These are phyloP conservation scores for Ophiocordyceps camponoti-floridani DNA, from an alignment of 2,329 filamentous ascomycete species.

Conservation along the genomic window DNA sequence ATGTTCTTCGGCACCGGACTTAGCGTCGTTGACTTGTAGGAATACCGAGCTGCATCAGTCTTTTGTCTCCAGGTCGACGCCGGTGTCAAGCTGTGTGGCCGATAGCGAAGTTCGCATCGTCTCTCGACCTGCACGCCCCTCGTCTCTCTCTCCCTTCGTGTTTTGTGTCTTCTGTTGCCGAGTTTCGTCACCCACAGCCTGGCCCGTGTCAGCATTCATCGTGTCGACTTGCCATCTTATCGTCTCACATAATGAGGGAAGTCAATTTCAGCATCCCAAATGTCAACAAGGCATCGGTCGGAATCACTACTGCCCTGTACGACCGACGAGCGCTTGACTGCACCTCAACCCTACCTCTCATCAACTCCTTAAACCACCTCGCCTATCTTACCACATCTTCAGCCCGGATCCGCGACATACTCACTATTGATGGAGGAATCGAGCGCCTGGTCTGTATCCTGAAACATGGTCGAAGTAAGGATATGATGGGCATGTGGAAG, in stretches of 20 bases:
- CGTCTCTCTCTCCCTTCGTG: too few relatives aligned
- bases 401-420: conserved; percentile 88
- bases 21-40: too few relatives aligned
- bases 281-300: conserved; percentile 97
- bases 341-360: conserved; percentile 90
- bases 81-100: too few relatives aligned
- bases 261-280: conserved; percentile 99
- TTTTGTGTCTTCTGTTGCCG: background rate
- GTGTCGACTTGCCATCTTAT: too few relatives aligned
- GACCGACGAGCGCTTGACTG: conserved; percentile 95
- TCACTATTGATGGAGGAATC: conserved; percentile 96
- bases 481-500: conserved; percentile 99
- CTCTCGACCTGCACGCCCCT: too few relatives aligned
- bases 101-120: too few relatives aligned
- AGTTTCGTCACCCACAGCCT: background rate
- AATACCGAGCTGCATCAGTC: too few relatives aligned
- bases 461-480: conserved; percentile 90
- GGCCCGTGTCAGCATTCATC: too few relatives aligned
- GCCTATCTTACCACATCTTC: conserved; percentile 97
- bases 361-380: conserved; percentile 97
- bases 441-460: conserved; percentile 93
- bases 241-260: conserved; percentile 57
- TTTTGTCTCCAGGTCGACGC: too few relatives aligned
- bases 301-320: conserved; percentile 96
- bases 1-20: too few relatives aligned